Conservation (phyloP, 202 grass and related monocot genomes). For the Dendrocalamus latiflorus region DNA sequence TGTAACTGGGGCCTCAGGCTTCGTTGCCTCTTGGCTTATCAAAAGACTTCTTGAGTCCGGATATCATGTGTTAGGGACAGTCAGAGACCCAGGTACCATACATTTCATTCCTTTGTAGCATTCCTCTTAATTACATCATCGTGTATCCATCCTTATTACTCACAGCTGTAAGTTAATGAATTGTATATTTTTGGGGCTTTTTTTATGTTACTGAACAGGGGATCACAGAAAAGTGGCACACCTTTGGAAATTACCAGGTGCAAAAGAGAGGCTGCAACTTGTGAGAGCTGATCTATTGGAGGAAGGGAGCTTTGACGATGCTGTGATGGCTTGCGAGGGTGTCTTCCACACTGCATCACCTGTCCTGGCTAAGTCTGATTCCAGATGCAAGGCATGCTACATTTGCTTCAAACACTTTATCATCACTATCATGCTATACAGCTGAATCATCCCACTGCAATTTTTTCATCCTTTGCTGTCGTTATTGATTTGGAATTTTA, state of each 20-base stretch:
- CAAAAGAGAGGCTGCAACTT: conserved; percentile 69
- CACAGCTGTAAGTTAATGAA: background rate
- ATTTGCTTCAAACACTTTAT: background rate
- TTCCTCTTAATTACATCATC: background rate
- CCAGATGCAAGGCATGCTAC: conserved; percentile 52
- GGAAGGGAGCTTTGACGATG: conserved; percentile 81
- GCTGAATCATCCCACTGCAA: background rate
- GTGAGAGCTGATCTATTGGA: conserved; percentile 67
- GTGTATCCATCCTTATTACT: background rate
- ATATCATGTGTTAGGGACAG: conserved; percentile 76
- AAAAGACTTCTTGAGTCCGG: conserved; percentile 63
- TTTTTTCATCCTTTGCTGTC: background rate
- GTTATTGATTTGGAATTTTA: too few species aligned
- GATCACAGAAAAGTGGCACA: conserved; percentile 53
- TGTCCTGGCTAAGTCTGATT: conserved; percentile 56
- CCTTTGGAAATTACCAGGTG: conserved; percentile 74
- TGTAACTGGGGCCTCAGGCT: conserved; percentile 83
- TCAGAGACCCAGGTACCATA: conserved; percentile 62
- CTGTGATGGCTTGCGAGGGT: conserved; percentile 63
- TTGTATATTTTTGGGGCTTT: background rate
- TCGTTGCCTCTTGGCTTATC: conserved; percentile 82
- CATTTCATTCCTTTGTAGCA: background rate
- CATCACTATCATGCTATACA: background rate
- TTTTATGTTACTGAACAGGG: background rate
- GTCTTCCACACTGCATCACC: conserved; percentile 91